These are phyloP conservation scores for Rhodotorula sp. DNA, from an alignment of 1,284 basidiomycete species.

Conservation along the genomic window DNA sequence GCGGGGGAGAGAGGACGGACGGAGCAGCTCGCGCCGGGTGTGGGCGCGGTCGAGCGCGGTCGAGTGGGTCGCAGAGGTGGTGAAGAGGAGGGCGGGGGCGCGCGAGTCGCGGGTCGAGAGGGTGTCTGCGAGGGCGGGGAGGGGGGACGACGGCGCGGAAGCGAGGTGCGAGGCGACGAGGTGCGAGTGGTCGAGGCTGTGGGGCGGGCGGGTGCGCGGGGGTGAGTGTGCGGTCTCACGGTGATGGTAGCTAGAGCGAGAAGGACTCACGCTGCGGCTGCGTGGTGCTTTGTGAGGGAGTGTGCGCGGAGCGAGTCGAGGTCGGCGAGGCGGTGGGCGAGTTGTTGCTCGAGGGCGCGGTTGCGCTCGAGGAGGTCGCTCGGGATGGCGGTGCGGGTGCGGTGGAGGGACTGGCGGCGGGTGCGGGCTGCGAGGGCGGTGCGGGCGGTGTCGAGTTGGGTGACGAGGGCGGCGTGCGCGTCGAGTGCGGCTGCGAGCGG, in stretches of 20 bases:
- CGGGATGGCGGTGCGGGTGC: not conserved
- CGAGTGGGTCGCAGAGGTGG: not conserved
- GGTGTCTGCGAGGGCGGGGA: not conserved
- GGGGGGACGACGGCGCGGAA: not conserved
- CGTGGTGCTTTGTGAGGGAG: not conserved
- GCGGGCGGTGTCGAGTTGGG: not conserved
- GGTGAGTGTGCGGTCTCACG: not conserved
- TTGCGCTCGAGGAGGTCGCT: not conserved
- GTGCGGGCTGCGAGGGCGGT: not conserved
- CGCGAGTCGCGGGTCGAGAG: not conserved
- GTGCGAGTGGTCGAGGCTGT: constrained; percentile 16
- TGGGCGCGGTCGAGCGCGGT: not conserved
- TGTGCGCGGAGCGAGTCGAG: not conserved
- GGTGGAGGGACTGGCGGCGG: not conserved
- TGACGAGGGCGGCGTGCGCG: not conserved
- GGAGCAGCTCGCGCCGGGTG: not conserved
- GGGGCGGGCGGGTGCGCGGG: not conserved
- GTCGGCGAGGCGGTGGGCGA: not conserved
- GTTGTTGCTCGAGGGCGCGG: not conserved
- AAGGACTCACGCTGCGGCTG: not conserved
- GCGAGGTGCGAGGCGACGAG: constrained; percentile 5
- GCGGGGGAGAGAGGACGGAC: not conserved
- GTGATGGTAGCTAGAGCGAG: not conserved
- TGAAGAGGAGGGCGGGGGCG: not conserved
- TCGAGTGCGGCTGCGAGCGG: not conserved